Base-by-base conservation (phyloP, 208 protist species). In the Tritrichomonas foetus region DNA sequence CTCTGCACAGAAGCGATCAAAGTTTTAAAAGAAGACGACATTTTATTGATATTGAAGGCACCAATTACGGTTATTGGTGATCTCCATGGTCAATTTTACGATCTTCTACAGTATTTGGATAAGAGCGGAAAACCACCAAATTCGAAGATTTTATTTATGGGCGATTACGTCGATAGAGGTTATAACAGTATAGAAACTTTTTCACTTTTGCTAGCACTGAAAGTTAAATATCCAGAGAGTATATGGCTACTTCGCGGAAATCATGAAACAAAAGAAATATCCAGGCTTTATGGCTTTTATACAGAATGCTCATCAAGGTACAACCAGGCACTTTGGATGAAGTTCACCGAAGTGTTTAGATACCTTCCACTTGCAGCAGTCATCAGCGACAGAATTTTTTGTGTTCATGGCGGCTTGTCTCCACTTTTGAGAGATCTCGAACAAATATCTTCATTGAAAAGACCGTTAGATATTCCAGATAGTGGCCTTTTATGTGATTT, bases 351-450 rank as follows among this genome's bases (percentile, higher is more conserved):
- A 95, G 98, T 97, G 33, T 99, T 99, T 96, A 99, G 99, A 96
- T 99, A 98, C 95, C 95, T 99, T 9, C 99, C 99, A 66, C 97
- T 99, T 75, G 97, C 98, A 14, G 99, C 98, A 50, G 97, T 99
- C 93, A 98, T 99, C 66, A 98, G 99, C 94, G 98, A 99, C 94
- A 99, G 99, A 95, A 99, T 99, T 94, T 99, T 99, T 94, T 99
- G 98, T 96, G 99, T 98, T 33, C 98, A 99, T 94, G 98, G 98
- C 80, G 98, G 98, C 72, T 96, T 99, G 13, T 98, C 96, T 3
- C 98, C 98, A 36, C 97, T 99, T 95, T 96, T 99, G n/a, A 96
- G 98, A 82, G 96, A 96, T 72, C 97, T 99, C 96, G 97, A 98
- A 1, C 97, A 99, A 94, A 98, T 99, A 93, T 96, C 97, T 89